Evolutionary conservation across 2,329 filamentous ascomycete genomes (phyloP).

Genomic region (Tetracladium maxilliforme): DNA sequence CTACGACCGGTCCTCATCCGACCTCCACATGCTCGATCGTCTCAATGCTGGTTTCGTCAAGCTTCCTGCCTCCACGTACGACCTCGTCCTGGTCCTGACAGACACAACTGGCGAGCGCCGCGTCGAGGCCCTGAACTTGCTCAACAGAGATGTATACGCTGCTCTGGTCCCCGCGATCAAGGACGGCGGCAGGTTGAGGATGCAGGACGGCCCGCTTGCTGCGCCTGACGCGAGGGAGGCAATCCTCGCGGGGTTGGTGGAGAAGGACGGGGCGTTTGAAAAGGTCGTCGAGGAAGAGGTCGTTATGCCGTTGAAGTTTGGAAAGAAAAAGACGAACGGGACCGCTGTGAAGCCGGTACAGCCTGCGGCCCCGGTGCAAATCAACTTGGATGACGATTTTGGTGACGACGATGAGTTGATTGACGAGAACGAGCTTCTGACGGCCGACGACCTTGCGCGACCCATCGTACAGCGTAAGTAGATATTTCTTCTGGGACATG

Average conservation of each 20-base stretch:
- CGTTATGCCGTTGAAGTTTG: conserved; percentile 35
- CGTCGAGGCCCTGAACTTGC: conserved; percentile 45
- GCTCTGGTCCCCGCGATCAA: conserved; percentile 58
- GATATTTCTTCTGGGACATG: conserved; percentile 1
- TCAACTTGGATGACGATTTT: conserved; percentile 50
- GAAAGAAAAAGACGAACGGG: conserved; percentile 44
- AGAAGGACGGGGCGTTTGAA: conserved; percentile 35
- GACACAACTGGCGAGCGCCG: conserved; percentile 55
- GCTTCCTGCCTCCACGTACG: conserved; percentile 66
- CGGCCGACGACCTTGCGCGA: conserved; percentile 67
- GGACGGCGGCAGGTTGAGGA: conserved; percentile 49
- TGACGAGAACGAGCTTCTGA: conserved; percentile 78
- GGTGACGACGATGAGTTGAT: conserved; percentile 71
- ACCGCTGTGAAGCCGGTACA: conserved; percentile 11
- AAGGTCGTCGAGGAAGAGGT: no score
- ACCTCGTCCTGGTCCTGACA: conserved; percentile 69
- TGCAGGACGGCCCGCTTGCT: conserved; percentile 51
- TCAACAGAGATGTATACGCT: conserved; percentile 53
- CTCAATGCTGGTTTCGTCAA: conserved; percentile 68
- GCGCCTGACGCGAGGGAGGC: conserved; percentile 55
- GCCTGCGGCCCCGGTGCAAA: conserved; percentile 4
- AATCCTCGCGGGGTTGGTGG: conserved; percentile 65
- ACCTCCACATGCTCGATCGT: conserved; percentile 96
- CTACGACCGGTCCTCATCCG: conserved; percentile 63
- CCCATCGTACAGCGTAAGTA: conserved; percentile 69